Base-by-base conservation (phyloP, 2,329 filamentous ascomycete genomes). In the Incumbomyces lentus region DNA sequence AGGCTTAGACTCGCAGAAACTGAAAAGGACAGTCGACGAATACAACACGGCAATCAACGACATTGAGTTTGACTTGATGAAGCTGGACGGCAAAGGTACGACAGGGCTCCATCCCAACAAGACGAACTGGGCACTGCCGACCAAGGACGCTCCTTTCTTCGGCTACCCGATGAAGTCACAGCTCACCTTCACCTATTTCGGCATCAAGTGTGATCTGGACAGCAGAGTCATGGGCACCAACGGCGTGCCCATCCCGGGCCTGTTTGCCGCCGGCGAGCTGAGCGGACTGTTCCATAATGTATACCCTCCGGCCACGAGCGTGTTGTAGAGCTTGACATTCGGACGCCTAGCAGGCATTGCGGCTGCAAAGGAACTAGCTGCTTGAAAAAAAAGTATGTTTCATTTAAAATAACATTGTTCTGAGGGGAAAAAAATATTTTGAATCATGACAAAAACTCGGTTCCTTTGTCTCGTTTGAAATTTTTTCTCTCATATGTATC, bases 11-110 rank as follows among this genome's bases (percentile, higher is more conserved):
- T 58, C 64, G 2, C 53, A 62, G 26, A 58, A 59, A 37, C 52
- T 67, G 33, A 60, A 65, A 53, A 63, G 62, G 53, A 68, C 64
- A 0, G 58, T 68, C 19, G 55, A 61, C 22, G 62, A 67, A 17
- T 68, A 59, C 58, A 68, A 68, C 45, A 60, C 58, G 14, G 62
- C 65, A 8, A 51, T 54, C 50, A 62, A 64, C 44, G 60, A 67
- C 44, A 67, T 62, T 37, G 55, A 58, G 7, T 69, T 68, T 48
- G 59, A 68, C 47, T 53, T 68, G 19, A 65, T 68, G 64, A 63
- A 62, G 49, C 58, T 68, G 5, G 64, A 67, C 44, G 63, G 63
- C 4, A 69, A 68, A 49, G 58, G 61, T 1, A 68, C 64, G 0
- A 61, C 50, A 2, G 65, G 64, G 2, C 54, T 68, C 3, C 57